Evolutionary conservation across 2,329 filamentous ascomycete genomes (phyloP).

Genomic region (Curvularia eragrostidis): DNA sequence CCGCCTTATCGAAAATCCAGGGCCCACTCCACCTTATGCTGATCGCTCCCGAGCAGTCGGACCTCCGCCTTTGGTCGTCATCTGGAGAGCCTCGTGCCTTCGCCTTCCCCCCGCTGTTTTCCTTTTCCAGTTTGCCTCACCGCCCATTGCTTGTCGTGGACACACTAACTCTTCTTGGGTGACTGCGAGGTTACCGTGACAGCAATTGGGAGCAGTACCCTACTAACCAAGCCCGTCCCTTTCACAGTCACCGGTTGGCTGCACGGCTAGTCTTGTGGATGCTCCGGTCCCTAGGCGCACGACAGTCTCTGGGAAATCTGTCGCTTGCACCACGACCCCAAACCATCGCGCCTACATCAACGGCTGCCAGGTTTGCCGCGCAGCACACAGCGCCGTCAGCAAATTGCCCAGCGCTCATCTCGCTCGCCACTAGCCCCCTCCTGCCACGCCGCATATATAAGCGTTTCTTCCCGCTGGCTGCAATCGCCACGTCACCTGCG

Average conservation of each 20-base stretch:
- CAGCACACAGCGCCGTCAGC: slow-evolving; percentile 25
- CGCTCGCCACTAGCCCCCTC: slow-evolving; percentile 29
- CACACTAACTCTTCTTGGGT: slow-evolving; percentile 7
- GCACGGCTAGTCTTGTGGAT: slow-evolving; percentile 37
- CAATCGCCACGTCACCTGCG: slow-evolving; percentile 17
- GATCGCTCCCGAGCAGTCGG: slow-evolving; percentile 21
- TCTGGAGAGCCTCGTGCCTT: slow-evolving; percentile 8
- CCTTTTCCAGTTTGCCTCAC: slow-evolving; percentile 24
- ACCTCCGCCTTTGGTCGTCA: slow-evolving; percentile 8
- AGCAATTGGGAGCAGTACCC: slow-evolving; percentile 10
- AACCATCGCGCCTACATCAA: slow-evolving; percentile 15
- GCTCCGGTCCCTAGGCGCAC: slow-evolving; percentile 24
- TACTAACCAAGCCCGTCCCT: slow-evolving; percentile 8
- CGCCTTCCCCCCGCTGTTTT: slow-evolving; percentile 17
- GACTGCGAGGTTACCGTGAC: slow-evolving; percentile 10
- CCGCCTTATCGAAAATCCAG: slow-evolving; percentile 12
- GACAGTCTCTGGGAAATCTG: slow-evolving; percentile 34
- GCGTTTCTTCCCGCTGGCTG: slow-evolving; percentile 16
- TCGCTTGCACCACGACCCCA: slow-evolving; percentile 26
- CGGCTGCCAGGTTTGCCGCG: slow-evolving; percentile 20
- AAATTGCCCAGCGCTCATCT: slow-evolving; percentile 16
- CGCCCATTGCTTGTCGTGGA: slow-evolving; percentile 23
- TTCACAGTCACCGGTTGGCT: slow-evolving; percentile 13
- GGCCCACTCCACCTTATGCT: slow-evolving; percentile 12
- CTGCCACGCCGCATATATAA: slow-evolving; percentile 32